Base-by-base conservation (phyloP, 2,329 filamentous ascomycete genomes). In the Alternaria metachromatica region DNA sequence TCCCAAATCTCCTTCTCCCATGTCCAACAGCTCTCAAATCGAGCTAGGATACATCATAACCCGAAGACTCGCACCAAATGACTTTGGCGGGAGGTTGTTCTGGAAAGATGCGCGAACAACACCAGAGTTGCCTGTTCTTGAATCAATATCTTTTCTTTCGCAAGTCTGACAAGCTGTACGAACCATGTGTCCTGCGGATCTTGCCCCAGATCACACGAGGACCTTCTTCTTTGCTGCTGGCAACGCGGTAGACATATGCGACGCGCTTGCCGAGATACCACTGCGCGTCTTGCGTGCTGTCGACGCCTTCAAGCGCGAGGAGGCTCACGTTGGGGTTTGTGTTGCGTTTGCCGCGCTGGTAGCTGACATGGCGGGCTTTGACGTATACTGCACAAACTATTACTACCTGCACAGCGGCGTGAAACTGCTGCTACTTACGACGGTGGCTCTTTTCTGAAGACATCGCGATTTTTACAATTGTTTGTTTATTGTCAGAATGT, bases 201-300 rank as follows among this genome's bases (percentile, higher is more conserved):
- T 96, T 97, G 87, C 94, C 94, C 94, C 94, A 97, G 87, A 97
- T 97, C 76, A 97, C 95, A 80, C 94, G 92, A 81, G 58, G 50
- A 30, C 49, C 56, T 33, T 63, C 51, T 18, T 58, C 46, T 58
- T 96, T 88, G 89, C 97, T 93, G 86, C 90, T 94, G 85, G 92
- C 89, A 77, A 90, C 94, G 82, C 93, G 92, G 89, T 97, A 97
- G 84, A 97, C 93, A 84, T 93, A 98, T 82, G 95, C 94, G 82
- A 97, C 89, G 87, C 93, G 94, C 92, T 97, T 97, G 86, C 95
- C 95, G 73, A 93, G 88, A 87, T 97, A 98, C 92, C 97, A 97
- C 86, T 90, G 92, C 84, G 95, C 94, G 82, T 90, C 92, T 80
- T 92, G 87, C 80, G 91, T 89, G 87, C 92, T 89, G 79, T 96